These are phyloP conservation scores for Dictyophora rubrovolvata DNA, from an alignment of 768 basidiomycete species.

Conservation along the genomic window DNA sequence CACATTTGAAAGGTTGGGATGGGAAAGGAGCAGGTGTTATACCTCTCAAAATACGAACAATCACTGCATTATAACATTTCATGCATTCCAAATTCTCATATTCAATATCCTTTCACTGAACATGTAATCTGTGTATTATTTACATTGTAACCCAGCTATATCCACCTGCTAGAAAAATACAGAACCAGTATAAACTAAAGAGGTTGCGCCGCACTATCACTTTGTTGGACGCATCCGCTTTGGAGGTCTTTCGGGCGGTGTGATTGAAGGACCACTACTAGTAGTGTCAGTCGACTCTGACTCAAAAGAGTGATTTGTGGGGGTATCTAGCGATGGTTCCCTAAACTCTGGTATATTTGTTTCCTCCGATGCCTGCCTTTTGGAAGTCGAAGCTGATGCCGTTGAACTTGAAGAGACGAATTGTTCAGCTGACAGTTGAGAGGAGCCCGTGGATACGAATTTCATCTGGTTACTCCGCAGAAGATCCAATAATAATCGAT, in stretches of 20 bases:
- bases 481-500: not conserved
- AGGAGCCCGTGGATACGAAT: not conserved
- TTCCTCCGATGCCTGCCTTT: too few relatives aligned
- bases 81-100: not conserved
- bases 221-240: not conserved
- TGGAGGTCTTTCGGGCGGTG: not conserved
- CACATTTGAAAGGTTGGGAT: conserved; percentile 58
- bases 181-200: too few relatives aligned
- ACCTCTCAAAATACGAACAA: conserved; percentile 7
- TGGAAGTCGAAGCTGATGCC: not conserved
- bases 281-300: not conserved
- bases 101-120: not conserved
- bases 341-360: too few relatives aligned
- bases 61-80: conserved; percentile 1
- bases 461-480: not conserved
- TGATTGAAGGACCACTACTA: not conserved
- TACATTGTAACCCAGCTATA: not conserved
- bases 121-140: not conserved
- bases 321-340: too few relatives aligned
- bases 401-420: not conserved
- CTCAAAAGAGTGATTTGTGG: not conserved
- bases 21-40: conserved; percentile 60
- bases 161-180: not conserved
- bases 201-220: not conserved
- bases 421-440: not conserved